These are phyloP conservation scores for Bisporella sp. DNA, from an alignment of 2,329 filamentous ascomycete species.

Conservation along the genomic window DNA sequence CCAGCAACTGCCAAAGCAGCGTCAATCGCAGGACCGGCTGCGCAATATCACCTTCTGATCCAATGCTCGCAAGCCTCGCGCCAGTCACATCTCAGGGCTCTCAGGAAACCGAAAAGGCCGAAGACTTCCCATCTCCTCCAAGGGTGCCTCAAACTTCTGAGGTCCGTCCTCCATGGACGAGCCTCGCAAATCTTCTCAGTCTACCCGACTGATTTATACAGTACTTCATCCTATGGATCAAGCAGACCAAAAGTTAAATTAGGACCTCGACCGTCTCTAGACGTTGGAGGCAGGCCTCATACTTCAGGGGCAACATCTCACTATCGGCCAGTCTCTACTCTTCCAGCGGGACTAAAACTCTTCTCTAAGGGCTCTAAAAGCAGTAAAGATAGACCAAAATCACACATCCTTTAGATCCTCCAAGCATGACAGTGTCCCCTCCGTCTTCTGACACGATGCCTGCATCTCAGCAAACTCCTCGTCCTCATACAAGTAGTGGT, in stretches of 20 bases:
- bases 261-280: conserved; percentile 73
- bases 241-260: conserved; percentile 76
- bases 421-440: conserved; percentile 23
- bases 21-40: conserved; percentile 10
- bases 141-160: conserved; percentile 8
- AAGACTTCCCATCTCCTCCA: conserved; percentile 6
- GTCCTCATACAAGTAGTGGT: conserved; percentile 26
- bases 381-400: conserved; percentile 35
- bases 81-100: too few relatives aligned
- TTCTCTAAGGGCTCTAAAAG: conserved; percentile 53
- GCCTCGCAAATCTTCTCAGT: conserved; percentile 38
- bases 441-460: conserved; percentile 19
- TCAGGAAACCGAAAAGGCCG: too few relatives aligned
- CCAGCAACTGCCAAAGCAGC: conserved; percentile 21
- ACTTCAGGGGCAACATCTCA: conserved; percentile 50
- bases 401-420: conserved; percentile 23
- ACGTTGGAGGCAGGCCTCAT: conserved; percentile 55
- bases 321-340: conserved; percentile 66
- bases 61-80: too few relatives aligned
- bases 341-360: conserved; percentile 74
- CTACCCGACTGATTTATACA: conserved; percentile 43
- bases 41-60: conserved; percentile 5
- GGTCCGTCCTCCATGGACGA: conserved; percentile 18
- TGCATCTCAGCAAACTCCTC: conserved; percentile 21
- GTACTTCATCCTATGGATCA: conserved; percentile 38